Evolutionary conservation across 768 basidiomycete species (phyloP).

Genomic region (Candolleomyces efflorescens): DNA sequence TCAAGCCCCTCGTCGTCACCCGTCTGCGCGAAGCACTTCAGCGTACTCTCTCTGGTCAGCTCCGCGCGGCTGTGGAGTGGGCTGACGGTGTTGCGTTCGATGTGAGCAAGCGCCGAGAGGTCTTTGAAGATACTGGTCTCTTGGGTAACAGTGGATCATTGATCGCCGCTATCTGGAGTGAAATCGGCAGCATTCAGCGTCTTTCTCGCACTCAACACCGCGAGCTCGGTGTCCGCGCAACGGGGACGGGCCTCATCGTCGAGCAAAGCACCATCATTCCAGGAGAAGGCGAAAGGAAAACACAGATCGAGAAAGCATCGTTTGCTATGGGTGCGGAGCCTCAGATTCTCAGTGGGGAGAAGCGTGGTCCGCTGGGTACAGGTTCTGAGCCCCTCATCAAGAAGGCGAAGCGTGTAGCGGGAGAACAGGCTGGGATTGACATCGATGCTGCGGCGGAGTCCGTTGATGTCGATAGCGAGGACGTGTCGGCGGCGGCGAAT

Average conservation of each 20-base stretch:
- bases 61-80: slow-evolving; percentile 47
- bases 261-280: slow-evolving; percentile 35
- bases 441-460: slow-evolving; percentile 14
- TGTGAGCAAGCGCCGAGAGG: slow-evolving; percentile 48
- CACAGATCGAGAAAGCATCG: slow-evolving; percentile 18
- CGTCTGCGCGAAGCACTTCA: slow-evolving; percentile 60
- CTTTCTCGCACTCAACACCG: slow-evolving; percentile 25
- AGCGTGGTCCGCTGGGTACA: slow-evolving; percentile 61
- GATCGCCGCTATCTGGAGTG: slow-evolving; percentile 65
- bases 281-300: slow-evolving; percentile 15
- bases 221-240: slow-evolving; percentile 45
- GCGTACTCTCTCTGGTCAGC: slow-evolving; percentile 51
- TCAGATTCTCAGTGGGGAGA: slow-evolving; percentile 64
- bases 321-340: slow-evolving; percentile 74
- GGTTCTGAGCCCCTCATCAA: slow-evolving; percentile 39
- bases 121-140: slow-evolving; percentile 63
- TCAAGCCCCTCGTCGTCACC: slow-evolving; percentile 56
- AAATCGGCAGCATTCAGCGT: slow-evolving; percentile 54
- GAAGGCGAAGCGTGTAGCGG: slow-evolving; percentile 25
- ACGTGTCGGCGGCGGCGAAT: slow-evolving; percentile 6
- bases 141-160: slow-evolving; percentile 39
- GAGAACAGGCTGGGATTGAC: slow-evolving; percentile 24
- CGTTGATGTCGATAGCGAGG: slow-evolving; percentile 21
- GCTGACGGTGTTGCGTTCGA: slow-evolving; percentile 58
- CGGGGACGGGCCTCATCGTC: slow-evolving; percentile 61